Base-by-base conservation (phyloP, 1,284 basidiomycete genomes). In the Quambalaria eucalypti region DNA sequence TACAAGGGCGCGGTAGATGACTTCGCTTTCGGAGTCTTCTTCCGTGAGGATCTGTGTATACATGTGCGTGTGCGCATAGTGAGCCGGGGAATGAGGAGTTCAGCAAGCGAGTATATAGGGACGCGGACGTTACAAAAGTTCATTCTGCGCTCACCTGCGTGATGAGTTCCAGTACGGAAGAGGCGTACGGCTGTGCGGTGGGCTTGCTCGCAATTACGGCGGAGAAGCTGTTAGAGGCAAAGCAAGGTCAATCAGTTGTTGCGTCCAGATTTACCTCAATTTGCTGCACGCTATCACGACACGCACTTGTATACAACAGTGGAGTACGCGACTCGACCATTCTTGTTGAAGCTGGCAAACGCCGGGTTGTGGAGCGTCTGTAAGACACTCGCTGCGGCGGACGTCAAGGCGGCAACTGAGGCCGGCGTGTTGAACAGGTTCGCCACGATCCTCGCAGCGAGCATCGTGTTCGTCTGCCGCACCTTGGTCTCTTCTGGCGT, bases 291-390 rank as follows among this genome's bases (percentile, higher is more conserved):
- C n/a, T n/a, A n/a, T n/a, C n/a, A n/a, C n/a, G n/a, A n/a, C n/a
- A n/a, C n/a, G n/a, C n/a, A n/a, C n/a, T 93, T 93, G 78, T 90
- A 85, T 36, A 87, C 73, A 23, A 88, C 78, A 0, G 88, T 89
- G 5, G 85, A 83, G 48, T 88, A 73, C 0, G 87, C 86, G 6
- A 87, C 81, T 23, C 86, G 81, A 33, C 85, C 87, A 2, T 80
- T 79, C 77, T 87, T 88, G 49, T 80, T 83, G 60, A 91, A 76
- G 44, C 55, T 50, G 6, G 23, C 28, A 44, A 69, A 71, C 6
- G 66, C 66, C 28, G 66, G 59, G 14, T 63, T 59, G 4, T 50
- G 56, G 44, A 52, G 44, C 36, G 63, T 59, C 28, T 19, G 58
- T n/a, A 39, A 26, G 71, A 79, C 36, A 55, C 85, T 83, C 65